These are phyloP conservation scores for Aspergillus clavatus DNA, from an alignment of 2,329 filamentous ascomycete genomes.

Conservation along the genomic window DNA sequence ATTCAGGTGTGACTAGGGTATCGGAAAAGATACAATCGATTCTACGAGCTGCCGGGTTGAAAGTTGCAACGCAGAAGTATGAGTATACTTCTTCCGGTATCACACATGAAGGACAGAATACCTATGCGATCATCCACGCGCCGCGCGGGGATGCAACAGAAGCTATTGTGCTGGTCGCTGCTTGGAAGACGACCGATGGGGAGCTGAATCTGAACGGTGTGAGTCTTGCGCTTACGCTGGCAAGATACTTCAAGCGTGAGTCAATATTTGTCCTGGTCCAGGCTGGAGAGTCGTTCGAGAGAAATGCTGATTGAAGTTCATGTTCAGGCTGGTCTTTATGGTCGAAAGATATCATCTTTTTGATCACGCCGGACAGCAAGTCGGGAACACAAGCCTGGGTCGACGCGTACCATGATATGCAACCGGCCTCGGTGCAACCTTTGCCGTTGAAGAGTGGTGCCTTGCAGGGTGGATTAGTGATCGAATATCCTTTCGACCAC, in stretches of 20 bases:
- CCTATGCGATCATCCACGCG: slow-evolving; percentile 89
- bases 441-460: slow-evolving; percentile 88
- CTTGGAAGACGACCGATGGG: slow-evolving; percentile 77
- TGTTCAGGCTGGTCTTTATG: slow-evolving; percentile 80
- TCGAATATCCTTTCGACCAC: slow-evolving; percentile 83
- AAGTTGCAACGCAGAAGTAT: slow-evolving; percentile 83
- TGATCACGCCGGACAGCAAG: slow-evolving; percentile 82
- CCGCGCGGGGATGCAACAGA: slow-evolving; percentile 95
- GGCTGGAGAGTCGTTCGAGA: neutral
- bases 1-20: slow-evolving; percentile 33
- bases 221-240: slow-evolving; percentile 76
- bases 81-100: slow-evolving; percentile 74
- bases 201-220: slow-evolving; percentile 82
- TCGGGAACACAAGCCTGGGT: slow-evolving; percentile 95
- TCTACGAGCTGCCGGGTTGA: slow-evolving; percentile 73
- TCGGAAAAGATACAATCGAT: slow-evolving; percentile 71
- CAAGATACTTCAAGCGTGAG: slow-evolving; percentile 85
- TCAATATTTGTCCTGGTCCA: slow-evolving; percentile 1
- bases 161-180: slow-evolving; percentile 85
- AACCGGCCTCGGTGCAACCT: slow-evolving; percentile 65
- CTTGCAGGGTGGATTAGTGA: slow-evolving; percentile 84
- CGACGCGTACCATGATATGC: slow-evolving; percentile 91
- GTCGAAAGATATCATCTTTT: slow-evolving; percentile 96
- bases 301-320: slow-evolving; percentile 11
- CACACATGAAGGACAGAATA: slow-evolving; percentile 74